phyloP scores from a whole-genome alignment of 495 filamentous ascomycete species.

The Hypoxylon perforatum region DNA sequence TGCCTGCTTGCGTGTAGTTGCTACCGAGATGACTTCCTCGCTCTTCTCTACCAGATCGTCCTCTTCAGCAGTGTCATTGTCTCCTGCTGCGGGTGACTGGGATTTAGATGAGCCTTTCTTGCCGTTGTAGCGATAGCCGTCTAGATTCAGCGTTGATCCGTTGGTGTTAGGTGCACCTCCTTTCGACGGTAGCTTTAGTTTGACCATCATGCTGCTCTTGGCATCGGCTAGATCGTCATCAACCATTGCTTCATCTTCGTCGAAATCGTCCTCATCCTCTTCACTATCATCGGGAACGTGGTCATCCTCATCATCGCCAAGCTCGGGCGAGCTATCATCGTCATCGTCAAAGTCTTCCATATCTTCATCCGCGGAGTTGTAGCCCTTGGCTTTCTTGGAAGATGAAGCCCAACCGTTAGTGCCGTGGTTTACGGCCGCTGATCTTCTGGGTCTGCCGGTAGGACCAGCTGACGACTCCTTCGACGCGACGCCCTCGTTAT shows the following conservation, averaged over 20 bases:
- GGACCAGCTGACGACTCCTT: conserved; percentile 44
- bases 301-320: conserved; percentile 70
- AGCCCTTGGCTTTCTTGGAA: conserved; percentile 71
- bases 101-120: conserved; percentile 18
- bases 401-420: conserved; percentile 64
- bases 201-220: conserved; percentile 70
- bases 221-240: conserved; percentile 57
- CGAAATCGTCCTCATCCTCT: conserved; percentile 66
- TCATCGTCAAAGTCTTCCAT: conserved; percentile 75
- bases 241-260: conserved; percentile 66
- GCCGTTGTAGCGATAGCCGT: conserved; percentile 39
- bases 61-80: conserved; percentile 62
- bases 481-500: conserved; percentile 44
- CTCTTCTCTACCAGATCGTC: conserved; percentile 79
- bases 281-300: conserved; percentile 61
- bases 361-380: conserved; percentile 73
- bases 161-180: conserved; percentile 17
- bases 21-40: conserved; percentile 75
- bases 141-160: conserved; percentile 31
- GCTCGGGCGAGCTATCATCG: conserved; percentile 68
- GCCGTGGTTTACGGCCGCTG: conserved; percentile 55
- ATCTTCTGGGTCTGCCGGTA: conserved; percentile 51
- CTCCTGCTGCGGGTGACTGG: not conserved
- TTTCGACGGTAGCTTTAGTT: conserved; percentile 58
- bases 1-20: conserved; percentile 55